Evolutionary conservation across 2,329 filamentous ascomycete species (phyloP).

Genomic region (Amauroascus niger): DNA sequence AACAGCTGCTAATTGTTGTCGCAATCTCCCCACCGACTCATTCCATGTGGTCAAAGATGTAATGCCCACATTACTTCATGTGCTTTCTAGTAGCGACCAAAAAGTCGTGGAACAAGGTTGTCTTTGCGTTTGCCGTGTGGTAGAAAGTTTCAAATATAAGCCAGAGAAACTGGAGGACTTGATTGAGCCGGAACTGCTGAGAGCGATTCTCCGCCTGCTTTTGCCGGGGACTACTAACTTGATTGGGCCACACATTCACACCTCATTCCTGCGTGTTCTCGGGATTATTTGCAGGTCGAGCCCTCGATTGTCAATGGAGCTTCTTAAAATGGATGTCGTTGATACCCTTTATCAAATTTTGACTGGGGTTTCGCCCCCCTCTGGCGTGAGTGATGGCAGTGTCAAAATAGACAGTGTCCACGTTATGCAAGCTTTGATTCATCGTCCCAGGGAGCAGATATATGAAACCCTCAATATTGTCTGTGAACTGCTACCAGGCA

Average conservation of each 20-base stretch:
- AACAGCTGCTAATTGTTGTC: slow-evolving; percentile 94
- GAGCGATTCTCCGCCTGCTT: slow-evolving; percentile 73
- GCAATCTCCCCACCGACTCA: slow-evolving; percentile 88
- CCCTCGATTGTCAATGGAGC: slow-evolving; percentile 72
- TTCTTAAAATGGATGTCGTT: slow-evolving; percentile 93
- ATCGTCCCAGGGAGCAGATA: slow-evolving; percentile 88
- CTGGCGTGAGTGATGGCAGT: slow-evolving; percentile 54
- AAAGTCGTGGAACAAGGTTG: slow-evolving; percentile 95
- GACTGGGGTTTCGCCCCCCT: slow-evolving; percentile 86
- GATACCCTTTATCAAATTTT: slow-evolving; percentile 96
- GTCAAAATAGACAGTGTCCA: slow-evolving; percentile 85
- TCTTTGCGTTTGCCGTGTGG: slow-evolving; percentile 86
- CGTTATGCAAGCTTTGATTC: slow-evolving; percentile 97
- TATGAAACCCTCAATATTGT: slow-evolving; percentile 96
- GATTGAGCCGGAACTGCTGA: slow-evolving; percentile 76
- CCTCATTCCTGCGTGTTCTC: slow-evolving; percentile 84
- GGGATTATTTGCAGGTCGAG: slow-evolving; percentile 85
- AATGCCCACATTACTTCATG: slow-evolving; percentile 89
- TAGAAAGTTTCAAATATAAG: slow-evolving; percentile 91
- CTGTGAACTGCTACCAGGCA: slow-evolving; percentile 77
- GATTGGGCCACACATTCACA: slow-evolving; percentile 89
- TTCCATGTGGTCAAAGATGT: slow-evolving; percentile 87
- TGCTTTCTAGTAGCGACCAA: slow-evolving; percentile 84
- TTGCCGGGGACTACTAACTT: slow-evolving; percentile 91
- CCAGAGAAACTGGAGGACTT: slow-evolving; percentile 83